Evolutionary conservation across 331 rosid genomes (phyloP).

Genomic region (Dryas integrifolia): DNA sequence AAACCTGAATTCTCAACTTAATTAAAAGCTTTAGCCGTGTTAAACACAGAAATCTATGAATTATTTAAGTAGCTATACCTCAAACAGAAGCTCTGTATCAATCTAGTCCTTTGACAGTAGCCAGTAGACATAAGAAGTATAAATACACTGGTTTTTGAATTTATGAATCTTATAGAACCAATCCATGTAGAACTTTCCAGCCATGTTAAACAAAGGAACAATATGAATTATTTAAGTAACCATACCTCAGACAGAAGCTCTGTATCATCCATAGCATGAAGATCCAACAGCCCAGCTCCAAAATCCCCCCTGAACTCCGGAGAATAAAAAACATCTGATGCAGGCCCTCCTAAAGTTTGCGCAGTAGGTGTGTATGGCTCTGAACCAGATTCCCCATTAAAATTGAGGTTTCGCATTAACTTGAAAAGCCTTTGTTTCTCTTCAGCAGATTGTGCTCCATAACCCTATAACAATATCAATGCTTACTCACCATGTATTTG

Average conservation of each 20-base stretch:
- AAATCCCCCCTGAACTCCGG: constrained; percentile 94
- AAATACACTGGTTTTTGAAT: background rate
- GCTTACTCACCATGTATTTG: constrained; percentile 17
- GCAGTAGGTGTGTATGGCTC: constrained; percentile 64
- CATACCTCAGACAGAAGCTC: constrained; percentile 91
- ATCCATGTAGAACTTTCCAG: constrained; percentile 4
- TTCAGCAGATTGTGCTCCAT: constrained; percentile 97
- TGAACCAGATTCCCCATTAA: constrained; percentile 86
- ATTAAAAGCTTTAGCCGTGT: background rate
- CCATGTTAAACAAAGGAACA: constrained; percentile 11
- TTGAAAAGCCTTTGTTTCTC: constrained; percentile 93
- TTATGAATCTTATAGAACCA: background rate
- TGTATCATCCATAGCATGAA: constrained; percentile 97
- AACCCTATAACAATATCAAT: constrained; percentile 53
- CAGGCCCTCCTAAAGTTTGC: constrained; percentile 63
- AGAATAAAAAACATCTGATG: constrained; percentile 71
- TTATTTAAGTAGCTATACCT: background rate
- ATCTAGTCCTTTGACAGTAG: background rate
- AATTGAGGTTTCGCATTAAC: constrained; percentile 89
- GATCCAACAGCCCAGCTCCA: constrained; percentile 99
- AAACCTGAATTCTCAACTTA: background rate
- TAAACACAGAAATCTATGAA: no score
- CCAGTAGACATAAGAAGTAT: background rate
- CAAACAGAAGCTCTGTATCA: background rate
- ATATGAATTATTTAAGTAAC: background rate